Conservation (phyloP, 2,329 filamentous ascomycete species). For the Penicillium thymicola region DNA sequence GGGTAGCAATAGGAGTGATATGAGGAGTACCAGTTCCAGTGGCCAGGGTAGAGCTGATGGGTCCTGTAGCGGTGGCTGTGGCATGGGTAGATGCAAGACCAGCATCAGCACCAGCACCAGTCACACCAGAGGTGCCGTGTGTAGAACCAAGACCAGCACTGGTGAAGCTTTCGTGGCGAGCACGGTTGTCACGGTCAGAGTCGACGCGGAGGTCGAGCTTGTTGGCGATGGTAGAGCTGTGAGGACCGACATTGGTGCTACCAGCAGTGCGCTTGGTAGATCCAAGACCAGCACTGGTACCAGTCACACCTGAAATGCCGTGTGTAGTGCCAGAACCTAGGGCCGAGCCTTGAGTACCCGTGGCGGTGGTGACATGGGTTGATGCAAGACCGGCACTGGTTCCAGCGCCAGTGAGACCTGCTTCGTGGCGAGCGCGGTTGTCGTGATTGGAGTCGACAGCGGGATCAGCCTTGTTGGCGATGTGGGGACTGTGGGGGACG, state of each 20-base stretch:
- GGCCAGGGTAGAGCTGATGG: not conserved
- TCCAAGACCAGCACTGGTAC: not conserved
- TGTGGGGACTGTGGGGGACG: slow-evolving; percentile 19
- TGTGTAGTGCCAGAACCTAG: not conserved
- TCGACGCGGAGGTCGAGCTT: slow-evolving; percentile 31
- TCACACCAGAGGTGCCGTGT: not conserved
- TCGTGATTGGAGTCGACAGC: slow-evolving; percentile 26
- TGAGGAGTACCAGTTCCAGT: not conserved
- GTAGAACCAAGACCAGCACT: not conserved
- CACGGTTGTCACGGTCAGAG: slow-evolving; percentile 38
- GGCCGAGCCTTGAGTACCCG: not conserved
- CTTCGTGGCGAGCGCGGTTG: not conserved
- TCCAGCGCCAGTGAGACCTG: not conserved
- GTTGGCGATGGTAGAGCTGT: slow-evolving; percentile 32
- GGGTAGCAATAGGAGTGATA: not conserved
- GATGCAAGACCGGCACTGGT: not conserved
- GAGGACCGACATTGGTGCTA: slow-evolving; percentile 34
- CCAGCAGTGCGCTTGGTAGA: not conserved
- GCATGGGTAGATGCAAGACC: not conserved
- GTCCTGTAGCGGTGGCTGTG: slow-evolving; percentile 2
- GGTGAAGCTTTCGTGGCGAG: not conserved
- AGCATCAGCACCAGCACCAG: too few species aligned
- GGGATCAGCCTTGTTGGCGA: slow-evolving; percentile 22
- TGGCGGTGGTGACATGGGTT: not conserved
- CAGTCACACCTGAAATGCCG: not conserved